These are phyloP conservation scores for Gymnopus androsaceus DNA, from an alignment of 1,284 basidiomycete species.

Conservation along the genomic window DNA sequence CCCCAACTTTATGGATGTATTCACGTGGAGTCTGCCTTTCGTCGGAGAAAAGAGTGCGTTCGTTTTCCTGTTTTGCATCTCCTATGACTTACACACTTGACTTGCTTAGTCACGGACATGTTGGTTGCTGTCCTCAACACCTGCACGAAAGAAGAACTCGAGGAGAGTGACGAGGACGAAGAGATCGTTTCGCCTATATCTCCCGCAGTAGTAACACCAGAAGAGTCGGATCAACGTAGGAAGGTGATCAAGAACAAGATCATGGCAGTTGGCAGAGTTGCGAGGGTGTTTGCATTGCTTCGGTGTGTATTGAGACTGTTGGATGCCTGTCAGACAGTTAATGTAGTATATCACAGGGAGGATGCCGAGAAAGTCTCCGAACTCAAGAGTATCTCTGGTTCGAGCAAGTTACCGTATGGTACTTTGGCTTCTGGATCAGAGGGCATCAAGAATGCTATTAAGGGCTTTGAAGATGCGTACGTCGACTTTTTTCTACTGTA, in stretches of 20 bases:
- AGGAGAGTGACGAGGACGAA: constrained; percentile 76
- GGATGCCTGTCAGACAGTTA: not conserved
- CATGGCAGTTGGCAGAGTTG: constrained; percentile 95
- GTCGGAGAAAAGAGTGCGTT: constrained; percentile 91
- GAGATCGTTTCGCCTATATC: constrained; percentile 29
- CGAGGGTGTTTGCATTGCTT: constrained; percentile 92
- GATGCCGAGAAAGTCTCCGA: constrained; percentile 98
- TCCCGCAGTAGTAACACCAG: constrained; percentile 37
- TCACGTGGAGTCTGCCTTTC: constrained; percentile 89
- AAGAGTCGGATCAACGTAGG: constrained; percentile 74
- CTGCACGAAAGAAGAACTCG: constrained; percentile 92
- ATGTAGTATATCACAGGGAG: constrained; percentile 58
- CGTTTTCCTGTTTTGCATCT: not conserved
- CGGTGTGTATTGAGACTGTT: constrained; percentile 59
- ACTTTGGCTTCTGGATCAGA: constrained; percentile 89
- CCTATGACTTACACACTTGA: constrained; percentile 13
- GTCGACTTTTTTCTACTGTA: constrained; percentile 34
- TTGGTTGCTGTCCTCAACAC: constrained; percentile 92
- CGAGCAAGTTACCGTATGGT: constrained; percentile 81
- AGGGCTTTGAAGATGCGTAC: constrained; percentile 93
- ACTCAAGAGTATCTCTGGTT: constrained; percentile 87
- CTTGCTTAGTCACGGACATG: constrained; percentile 85
- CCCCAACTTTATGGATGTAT: constrained; percentile 94
- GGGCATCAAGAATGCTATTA: constrained; percentile 95
- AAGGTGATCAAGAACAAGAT: constrained; percentile 97